These are phyloP conservation scores for Geotrichum phurueaensis DNA, from an alignment of 1,139 yeast species.

Conservation along the genomic window DNA sequence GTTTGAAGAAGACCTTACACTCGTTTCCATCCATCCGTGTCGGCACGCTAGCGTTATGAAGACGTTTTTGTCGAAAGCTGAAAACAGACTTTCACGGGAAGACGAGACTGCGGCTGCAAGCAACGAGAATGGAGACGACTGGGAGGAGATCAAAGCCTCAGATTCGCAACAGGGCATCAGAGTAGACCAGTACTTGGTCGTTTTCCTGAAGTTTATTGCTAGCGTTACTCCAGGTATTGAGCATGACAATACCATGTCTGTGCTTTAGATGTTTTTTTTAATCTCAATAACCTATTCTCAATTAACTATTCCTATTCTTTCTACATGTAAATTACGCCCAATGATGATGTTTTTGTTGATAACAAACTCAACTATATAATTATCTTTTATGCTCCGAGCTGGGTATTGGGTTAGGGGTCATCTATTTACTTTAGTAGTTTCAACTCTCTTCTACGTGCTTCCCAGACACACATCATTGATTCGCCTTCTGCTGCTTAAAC, in stretches of 20 bases:
- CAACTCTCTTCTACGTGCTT: neutral
- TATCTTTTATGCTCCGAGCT: neutral
- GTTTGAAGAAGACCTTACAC: constrained; percentile 66
- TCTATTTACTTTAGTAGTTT: neutral
- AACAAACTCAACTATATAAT: neutral
- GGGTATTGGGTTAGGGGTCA: neutral
- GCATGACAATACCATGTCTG: constrained; percentile 95
- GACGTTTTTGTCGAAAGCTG: constrained; percentile 66
- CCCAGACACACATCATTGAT: neutral
- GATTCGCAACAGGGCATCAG: constrained; percentile 48
- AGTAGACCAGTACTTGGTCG: constrained; percentile 84
- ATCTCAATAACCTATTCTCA: neutral
- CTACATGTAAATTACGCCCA: neutral
- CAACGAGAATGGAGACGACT: constrained; percentile 32
- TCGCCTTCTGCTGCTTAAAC: neutral
- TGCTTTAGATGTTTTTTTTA: constrained; percentile 39
- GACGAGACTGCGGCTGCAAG: constrained; percentile 25
- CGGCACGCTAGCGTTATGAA: constrained; percentile 93
- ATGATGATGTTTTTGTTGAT: no score
- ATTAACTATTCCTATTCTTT: neutral
- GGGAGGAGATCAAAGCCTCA: constrained; percentile 34
- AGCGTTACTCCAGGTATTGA: constrained; percentile 97
- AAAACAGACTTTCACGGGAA: constrained; percentile 36
- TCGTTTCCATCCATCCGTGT: constrained; percentile 95
- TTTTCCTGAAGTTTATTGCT: constrained; percentile 87